Conservation (phyloP, 2,329 filamentous ascomycete genomes). For the Trichoderma sp. region DNA sequence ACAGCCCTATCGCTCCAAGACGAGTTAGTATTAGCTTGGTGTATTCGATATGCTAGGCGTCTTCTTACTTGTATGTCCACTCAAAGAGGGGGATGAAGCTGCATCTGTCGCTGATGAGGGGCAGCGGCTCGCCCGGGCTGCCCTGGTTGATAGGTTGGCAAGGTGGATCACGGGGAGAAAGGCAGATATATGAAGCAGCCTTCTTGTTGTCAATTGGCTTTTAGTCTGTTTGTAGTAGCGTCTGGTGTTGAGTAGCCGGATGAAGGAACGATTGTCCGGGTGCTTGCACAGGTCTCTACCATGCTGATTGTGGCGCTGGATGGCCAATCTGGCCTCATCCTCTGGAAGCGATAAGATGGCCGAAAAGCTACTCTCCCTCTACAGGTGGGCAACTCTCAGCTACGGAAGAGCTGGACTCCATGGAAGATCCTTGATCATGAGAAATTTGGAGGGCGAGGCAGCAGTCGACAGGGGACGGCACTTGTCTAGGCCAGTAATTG, state of each 20-base stretch:
- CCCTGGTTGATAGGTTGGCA: slow-evolving; percentile 1
- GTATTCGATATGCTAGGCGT: neutral
- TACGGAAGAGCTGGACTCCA: neutral
- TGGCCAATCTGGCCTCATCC: neutral
- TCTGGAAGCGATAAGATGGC: neutral
- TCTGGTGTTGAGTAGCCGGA: neutral
- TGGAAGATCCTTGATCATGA: neutral
- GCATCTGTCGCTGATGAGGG: neutral
- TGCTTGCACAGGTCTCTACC: neutral
- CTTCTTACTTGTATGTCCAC: neutral
- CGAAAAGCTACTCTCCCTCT: neutral
- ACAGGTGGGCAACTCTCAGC: neutral
- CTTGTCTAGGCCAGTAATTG: neutral
- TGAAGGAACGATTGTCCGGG: neutral
- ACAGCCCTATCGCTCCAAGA: slow-evolving; percentile 3
- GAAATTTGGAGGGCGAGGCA: neutral
- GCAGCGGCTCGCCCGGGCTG: slow-evolving; percentile 15
- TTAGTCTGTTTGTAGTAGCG: neutral
- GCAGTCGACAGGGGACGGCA: slow-evolving; percentile 7
- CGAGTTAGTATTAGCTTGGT: slow-evolving; percentile 1
- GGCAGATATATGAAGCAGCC: slow-evolving; percentile 14
- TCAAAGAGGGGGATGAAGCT: neutral
- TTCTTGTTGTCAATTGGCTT: slow-evolving; percentile 1
- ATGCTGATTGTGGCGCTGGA: neutral
- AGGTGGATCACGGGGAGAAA: slow-evolving; percentile 14